phyloP scores from a whole-genome alignment of 495 filamentous ascomycete species.

The Pyrenopolyporus hunteri region DNA sequence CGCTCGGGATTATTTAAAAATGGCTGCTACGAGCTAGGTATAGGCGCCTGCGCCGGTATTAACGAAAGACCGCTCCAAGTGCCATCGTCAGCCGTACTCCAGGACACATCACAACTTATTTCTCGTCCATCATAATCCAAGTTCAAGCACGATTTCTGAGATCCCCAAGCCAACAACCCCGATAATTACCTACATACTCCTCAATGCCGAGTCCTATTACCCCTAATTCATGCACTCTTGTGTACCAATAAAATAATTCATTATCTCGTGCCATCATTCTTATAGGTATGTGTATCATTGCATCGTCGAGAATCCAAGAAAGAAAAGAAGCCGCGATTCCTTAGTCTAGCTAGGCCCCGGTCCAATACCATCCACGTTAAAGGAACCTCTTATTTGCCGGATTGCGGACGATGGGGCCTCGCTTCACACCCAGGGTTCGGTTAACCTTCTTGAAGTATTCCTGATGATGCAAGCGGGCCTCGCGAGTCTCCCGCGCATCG shows the following conservation, averaged over 20 bases:
- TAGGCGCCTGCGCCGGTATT: too few species aligned
- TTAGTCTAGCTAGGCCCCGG: neutral
- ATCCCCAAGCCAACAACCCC: too few species aligned
- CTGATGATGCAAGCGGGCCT: slow-evolving; percentile 22
- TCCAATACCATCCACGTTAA: neutral
- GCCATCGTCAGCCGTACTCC: too few species aligned
- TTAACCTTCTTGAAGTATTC: slow-evolving; percentile 15
- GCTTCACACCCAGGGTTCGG: neutral
- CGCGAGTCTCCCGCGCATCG: slow-evolving; percentile 28
- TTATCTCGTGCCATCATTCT: neutral
- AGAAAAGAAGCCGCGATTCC: neutral
- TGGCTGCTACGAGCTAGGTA: too few species aligned
- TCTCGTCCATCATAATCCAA: too few species aligned
- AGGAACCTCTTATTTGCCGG: neutral
- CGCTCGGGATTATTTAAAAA: too few species aligned
- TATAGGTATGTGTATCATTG: neutral
- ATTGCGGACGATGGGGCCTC: neutral
- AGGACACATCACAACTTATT: too few species aligned
- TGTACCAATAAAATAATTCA: neutral
- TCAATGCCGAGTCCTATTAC: neutral
- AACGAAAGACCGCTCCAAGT: too few species aligned
- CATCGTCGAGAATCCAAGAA: neutral
- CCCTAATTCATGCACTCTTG: too few species aligned
- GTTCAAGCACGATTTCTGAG: too few species aligned
- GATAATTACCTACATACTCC: too few species aligned